A percentile compares a stretch with the other conserved stretches of the same genome.
Conservation (phyloP, 371 early-diverging fungal genomes). For the Saksenaea vasiformis region DNA sequence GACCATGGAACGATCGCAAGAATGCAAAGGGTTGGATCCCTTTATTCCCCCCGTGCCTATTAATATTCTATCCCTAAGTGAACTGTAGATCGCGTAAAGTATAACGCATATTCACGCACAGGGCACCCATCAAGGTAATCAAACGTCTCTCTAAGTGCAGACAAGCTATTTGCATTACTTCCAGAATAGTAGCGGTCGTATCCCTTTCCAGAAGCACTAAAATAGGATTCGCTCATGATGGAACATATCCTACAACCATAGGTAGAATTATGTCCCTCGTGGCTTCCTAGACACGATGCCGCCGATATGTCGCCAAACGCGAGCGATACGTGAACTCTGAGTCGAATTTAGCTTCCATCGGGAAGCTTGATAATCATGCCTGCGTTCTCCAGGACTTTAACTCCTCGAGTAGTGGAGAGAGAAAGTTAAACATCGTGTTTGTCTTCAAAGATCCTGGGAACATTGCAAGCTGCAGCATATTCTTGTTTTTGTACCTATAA, state of each 20-base stretch:
- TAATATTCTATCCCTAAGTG: too few relatives aligned
- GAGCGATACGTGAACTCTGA: slow-evolving; percentile 2
- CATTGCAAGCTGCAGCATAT: slow-evolving; percentile 9
- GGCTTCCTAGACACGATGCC: background rate
- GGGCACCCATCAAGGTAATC: too few relatives aligned
- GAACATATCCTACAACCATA: slow-evolving; percentile 10
- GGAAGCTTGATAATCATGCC: background rate
- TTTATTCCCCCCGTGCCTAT: too few relatives aligned
- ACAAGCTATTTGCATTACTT: too few relatives aligned
- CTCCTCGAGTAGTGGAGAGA: slow-evolving; percentile 8
- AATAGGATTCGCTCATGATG: background rate
- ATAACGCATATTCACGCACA: too few relatives aligned
- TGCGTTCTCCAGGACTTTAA: background rate
- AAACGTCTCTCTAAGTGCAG: too few relatives aligned
- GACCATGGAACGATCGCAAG: slow-evolving; percentile 2
- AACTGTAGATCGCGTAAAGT: too few relatives aligned
- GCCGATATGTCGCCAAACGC: slow-evolving; percentile 11
- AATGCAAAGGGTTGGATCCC: background rate
- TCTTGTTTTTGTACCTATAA: slow-evolving; percentile 1
- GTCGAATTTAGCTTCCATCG: background rate
- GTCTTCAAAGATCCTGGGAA: background rate
- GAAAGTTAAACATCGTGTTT: background rate
- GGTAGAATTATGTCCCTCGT: background rate
- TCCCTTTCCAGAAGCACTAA: background rate
- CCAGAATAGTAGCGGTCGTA: too few relatives aligned